Evolutionary conservation across 2,329 filamentous ascomycete genomes (phyloP).

Genomic region (Calcarisporium arbuscula): DNA sequence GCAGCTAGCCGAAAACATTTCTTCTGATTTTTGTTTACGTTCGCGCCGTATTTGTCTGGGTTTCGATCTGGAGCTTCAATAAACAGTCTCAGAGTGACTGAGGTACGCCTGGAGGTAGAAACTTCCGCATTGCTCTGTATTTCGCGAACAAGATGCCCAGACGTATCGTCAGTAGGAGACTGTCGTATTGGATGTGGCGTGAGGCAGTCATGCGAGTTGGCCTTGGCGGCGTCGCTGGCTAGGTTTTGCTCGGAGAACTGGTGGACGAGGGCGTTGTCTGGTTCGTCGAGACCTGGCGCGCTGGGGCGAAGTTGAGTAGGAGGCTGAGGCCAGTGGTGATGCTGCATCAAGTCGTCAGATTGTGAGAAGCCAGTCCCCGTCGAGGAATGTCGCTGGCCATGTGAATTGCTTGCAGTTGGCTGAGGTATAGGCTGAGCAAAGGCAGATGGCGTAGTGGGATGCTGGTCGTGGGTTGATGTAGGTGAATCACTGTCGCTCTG

Average conservation of each 20-base stretch:
- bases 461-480: too few relatives aligned
- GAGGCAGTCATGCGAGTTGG: constrained; percentile 62
- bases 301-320: constrained; percentile 48
- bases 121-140: constrained; percentile 60
- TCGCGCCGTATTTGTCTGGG: constrained; percentile 67
- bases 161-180: constrained; percentile 72
- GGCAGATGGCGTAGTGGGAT: constrained; percentile 87
- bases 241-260: constrained; percentile 97
- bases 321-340: constrained; percentile 45
- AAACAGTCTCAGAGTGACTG: constrained; percentile 67
- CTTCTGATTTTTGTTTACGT: constrained; percentile 64
- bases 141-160: constrained; percentile 53
- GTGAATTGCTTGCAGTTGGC: constrained; percentile 25
- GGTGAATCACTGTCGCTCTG: too few relatives aligned
- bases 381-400: constrained; percentile 41
- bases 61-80: constrained; percentile 77
- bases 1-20: constrained; percentile 66
- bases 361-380: constrained; percentile 38
- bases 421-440: constrained; percentile 84
- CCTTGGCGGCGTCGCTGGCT: constrained; percentile 63
- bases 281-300: constrained; percentile 67
- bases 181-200: constrained; percentile 62
- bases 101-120: constrained; percentile 53
- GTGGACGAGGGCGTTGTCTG: constrained; percentile 84
- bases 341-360: constrained; percentile 56